These are phyloP conservation scores for Lactarius indigo DNA, from an alignment of 768 basidiomycete species.

Conservation along the genomic window DNA sequence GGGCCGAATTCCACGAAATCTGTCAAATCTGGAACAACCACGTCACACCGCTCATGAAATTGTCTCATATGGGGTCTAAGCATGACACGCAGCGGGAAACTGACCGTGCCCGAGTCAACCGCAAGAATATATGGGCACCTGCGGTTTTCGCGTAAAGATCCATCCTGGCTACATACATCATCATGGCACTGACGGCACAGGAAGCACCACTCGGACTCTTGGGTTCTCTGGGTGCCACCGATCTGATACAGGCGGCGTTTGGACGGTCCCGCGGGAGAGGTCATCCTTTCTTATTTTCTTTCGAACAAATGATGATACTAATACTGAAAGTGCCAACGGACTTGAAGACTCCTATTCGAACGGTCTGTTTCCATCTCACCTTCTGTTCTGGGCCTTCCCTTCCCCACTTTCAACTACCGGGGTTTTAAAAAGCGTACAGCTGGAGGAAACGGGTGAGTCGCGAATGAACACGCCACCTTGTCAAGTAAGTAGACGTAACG, in stretches of 20 bases:
- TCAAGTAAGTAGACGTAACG: constrained; percentile 21
- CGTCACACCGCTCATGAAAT: constrained; percentile 15
- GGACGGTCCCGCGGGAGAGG: constrained; percentile 23
- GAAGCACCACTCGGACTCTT: constrained; percentile 18
- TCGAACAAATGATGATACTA: constrained; percentile 20
- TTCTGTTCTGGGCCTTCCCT: constrained; percentile 17
- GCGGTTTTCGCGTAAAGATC: constrained; percentile 8
- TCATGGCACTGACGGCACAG: constrained; percentile 23
- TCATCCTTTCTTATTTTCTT: constrained; percentile 3
- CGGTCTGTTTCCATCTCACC: constrained; percentile 1
- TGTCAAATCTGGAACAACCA: constrained; percentile 18
- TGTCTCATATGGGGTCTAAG: constrained; percentile 7
- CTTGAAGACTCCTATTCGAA: constrained; percentile 22
- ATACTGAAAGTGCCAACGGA: constrained; percentile 18
- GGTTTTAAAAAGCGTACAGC: constrained; percentile 17
- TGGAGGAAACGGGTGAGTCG: neutral
- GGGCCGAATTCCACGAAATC: constrained; percentile 14
- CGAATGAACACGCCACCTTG: constrained; percentile 19
- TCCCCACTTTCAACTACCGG: constrained; percentile 17
- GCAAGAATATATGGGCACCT: neutral
- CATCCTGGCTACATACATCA: constrained; percentile 11
- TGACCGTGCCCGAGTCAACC: constrained; percentile 4
- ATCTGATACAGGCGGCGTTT: constrained; percentile 24
- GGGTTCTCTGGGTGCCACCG: constrained; percentile 22
- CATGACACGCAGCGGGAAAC: constrained; percentile 3